These are phyloP conservation scores for Stachybotrys chlorohalonatus DNA, from an alignment of 2,329 filamentous ascomycete species.

Conservation along the genomic window DNA sequence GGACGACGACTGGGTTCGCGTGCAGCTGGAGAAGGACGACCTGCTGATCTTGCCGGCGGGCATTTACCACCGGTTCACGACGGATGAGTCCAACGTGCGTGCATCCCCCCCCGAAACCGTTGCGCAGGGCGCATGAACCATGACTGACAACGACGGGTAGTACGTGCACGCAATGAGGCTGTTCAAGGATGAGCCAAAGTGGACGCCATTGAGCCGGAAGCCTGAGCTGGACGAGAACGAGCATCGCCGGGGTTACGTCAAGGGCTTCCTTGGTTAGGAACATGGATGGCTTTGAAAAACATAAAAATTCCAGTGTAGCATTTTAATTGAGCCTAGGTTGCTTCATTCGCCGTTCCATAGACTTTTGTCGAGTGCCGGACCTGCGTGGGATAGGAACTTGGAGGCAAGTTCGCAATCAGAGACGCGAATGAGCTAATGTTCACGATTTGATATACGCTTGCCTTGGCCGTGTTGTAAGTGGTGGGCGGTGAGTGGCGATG, in stretches of 20 bases:
- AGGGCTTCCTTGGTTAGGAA: constrained; percentile 28
- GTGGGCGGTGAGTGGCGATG: too few species aligned
- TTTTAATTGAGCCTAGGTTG: too few species aligned
- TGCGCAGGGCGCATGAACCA: neutral
- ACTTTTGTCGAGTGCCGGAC: too few species aligned
- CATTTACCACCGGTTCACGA: constrained; percentile 97
- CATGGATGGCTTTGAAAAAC: neutral
- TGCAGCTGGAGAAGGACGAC: constrained; percentile 76
- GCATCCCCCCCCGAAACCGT: neutral
- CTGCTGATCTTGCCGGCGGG: constrained; percentile 88
- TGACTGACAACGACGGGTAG: constrained; percentile 32
- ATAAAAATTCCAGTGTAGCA: too few species aligned
- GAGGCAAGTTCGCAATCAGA: too few species aligned
- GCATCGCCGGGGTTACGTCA: constrained; percentile 70
- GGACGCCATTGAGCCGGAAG: constrained; percentile 84
- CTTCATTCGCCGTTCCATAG: too few species aligned
- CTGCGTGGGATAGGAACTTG: too few species aligned
- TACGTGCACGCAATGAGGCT: constrained; percentile 93
- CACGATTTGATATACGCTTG: too few species aligned
- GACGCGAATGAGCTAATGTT: too few species aligned
- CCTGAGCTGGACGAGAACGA: constrained; percentile 69
- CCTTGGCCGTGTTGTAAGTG: too few species aligned
- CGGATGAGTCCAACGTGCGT: constrained; percentile 78
- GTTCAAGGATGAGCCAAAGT: constrained; percentile 98
- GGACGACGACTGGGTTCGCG: constrained; percentile 82